A percentile compares a stretch with the other conserved stretches of the same genome.
phyloP scores from a whole-genome alignment of 768 basidiomycete genomes.

The Mrakia blollopis region DNA sequence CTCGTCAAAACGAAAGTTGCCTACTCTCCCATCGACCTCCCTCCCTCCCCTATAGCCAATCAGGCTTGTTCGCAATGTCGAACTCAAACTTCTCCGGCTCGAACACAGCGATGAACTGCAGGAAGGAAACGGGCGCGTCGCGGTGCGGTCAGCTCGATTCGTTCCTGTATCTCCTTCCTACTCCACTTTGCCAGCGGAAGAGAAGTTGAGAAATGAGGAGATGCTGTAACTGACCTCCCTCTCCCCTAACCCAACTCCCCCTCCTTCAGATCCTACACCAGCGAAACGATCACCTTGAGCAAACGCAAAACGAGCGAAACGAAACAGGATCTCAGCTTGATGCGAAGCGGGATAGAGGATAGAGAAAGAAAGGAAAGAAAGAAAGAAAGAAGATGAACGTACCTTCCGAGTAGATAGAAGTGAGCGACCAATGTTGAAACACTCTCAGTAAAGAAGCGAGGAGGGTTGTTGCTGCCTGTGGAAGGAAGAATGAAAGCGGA shows the following conservation, averaged over 20 bases:
- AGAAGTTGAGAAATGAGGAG: no score
- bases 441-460: slow-evolving; percentile 11
- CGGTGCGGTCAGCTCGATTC: background rate
- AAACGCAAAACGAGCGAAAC: background rate
- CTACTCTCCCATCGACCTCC: background rate
- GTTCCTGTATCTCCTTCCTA: background rate
- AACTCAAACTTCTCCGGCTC: slow-evolving; percentile 38
- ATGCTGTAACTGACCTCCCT: slow-evolving; percentile 37
- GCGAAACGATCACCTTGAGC: slow-evolving; percentile 2
- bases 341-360: no score
- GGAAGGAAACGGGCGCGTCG: background rate
- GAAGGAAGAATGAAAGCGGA: background rate
- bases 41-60: slow-evolving; percentile 37
- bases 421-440: slow-evolving; percentile 8
- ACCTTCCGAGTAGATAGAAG: slow-evolving; percentile 4
- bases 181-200: background rate
- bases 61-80: slow-evolving; percentile 34
- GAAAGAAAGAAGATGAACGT: background rate
- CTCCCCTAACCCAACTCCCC: slow-evolving; percentile 39
- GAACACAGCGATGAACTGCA: slow-evolving; percentile 40
- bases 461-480: slow-evolving; percentile 9
- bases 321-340: background rate
- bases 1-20: no score
- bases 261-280: slow-evolving; percentile 9
- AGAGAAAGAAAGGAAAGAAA: background rate